Evolutionary conservation across 495 filamentous ascomycete genomes (phyloP).

Genomic region (Penicillium salamii): DNA sequence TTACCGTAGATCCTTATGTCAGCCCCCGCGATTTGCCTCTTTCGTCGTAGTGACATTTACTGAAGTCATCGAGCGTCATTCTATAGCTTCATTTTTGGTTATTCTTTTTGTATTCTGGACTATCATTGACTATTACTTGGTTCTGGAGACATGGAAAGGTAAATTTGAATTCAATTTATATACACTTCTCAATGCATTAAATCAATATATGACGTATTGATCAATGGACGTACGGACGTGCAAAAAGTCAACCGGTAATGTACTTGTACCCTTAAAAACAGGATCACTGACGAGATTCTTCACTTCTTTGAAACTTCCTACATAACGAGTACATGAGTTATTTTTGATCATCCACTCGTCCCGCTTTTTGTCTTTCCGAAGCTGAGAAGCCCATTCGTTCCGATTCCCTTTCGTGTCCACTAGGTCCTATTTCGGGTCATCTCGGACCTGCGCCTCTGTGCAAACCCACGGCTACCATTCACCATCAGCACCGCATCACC

Average conservation of each 20-base stretch:
- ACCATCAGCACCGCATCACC: conserved; percentile 30
- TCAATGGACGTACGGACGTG: no score
- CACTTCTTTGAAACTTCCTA: neutral
- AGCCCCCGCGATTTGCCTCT: conserved; percentile 19
- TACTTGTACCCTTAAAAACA: no score
- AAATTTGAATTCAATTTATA: no score
- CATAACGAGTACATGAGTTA: conserved; percentile 13
- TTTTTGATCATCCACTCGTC: conserved; percentile 9
- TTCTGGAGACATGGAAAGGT: no score
- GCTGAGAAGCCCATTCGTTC: conserved; percentile 16
- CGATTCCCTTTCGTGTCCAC: conserved; percentile 42
- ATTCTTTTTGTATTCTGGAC: no score
- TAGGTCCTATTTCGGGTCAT: conserved; percentile 34
- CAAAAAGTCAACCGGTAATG: no score
- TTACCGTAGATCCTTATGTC: conserved; percentile 17
- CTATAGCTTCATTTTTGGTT: no score
- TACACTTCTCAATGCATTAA: no score
- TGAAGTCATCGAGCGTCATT: conserved; percentile 32
- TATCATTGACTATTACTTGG: no score
- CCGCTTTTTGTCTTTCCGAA: neutral
- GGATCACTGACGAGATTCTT: no score
- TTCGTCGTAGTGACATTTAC: neutral
- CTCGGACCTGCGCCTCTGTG: conserved; percentile 32
- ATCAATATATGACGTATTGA: no score
- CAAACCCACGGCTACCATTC: conserved; percentile 29